Conservation (phyloP, 352 stramenopile genomes). For the Blastocystis sp. region DNA sequence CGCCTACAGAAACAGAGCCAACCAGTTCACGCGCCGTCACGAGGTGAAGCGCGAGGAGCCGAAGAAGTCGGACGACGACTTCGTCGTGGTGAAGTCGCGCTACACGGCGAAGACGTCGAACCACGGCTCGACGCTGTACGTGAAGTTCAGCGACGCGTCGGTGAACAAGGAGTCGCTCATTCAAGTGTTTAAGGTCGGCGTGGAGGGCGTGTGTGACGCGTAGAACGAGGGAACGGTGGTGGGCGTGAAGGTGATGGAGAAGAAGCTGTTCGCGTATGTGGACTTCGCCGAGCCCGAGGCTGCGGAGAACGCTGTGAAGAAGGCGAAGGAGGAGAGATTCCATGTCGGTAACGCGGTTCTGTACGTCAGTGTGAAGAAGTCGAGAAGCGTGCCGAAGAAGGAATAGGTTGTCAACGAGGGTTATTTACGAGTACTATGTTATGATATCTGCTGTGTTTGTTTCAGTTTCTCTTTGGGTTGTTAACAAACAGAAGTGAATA, state of each 20-base stretch:
- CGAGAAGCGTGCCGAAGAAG: not conserved
- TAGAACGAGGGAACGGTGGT: constrained; percentile 52
- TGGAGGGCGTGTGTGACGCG: not conserved
- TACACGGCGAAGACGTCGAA: constrained; percentile 23
- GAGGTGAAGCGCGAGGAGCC: not conserved
- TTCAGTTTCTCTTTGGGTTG: not conserved
- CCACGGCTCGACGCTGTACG: not conserved
- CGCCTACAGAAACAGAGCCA: not conserved
- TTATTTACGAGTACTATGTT: constrained; percentile 47
- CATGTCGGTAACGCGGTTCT: constrained; percentile 17
- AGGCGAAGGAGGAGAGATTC: constrained; percentile 10
- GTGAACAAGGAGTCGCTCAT: constrained; percentile 33
- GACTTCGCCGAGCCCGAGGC: constrained; percentile 21
- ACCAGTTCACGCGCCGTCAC: not conserved
- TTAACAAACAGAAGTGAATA: not conserved
- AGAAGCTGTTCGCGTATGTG: constrained; percentile 4
- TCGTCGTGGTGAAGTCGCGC: constrained; percentile 54
- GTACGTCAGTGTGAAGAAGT: constrained; percentile 38
- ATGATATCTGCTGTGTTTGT: constrained; percentile 12
- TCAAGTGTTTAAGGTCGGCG: constrained; percentile 50
- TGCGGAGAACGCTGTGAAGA: constrained; percentile 12
- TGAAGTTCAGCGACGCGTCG: constrained; percentile 13
- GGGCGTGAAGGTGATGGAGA: constrained; percentile 1
- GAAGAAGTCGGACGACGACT: constrained; percentile 34
- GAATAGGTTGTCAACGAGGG: constrained; percentile 27